A percentile compares a stretch with the other conserved stretches of the same genome.
Conservation (phyloP, 148 eudicot genomes). For the Amaranthus hypochondriacus region DNA sequence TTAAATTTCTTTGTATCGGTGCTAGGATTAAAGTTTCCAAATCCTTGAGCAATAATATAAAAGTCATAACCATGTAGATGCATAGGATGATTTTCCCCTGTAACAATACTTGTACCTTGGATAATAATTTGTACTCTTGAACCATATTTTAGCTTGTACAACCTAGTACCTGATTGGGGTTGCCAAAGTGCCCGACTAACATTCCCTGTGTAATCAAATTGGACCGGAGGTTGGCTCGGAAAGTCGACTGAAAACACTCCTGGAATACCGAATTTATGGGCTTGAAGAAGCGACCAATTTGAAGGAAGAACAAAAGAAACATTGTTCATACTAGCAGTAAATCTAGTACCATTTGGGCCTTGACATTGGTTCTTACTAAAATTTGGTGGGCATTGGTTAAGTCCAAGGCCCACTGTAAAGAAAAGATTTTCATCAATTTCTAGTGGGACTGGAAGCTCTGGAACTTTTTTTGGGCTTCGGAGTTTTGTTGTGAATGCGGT, state of each 20-base stretch:
- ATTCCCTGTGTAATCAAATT: constrained; percentile 87
- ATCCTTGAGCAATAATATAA: constrained; percentile 71
- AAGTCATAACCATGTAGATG: constrained; percentile 96
- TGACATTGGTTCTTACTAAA: constrained; percentile 47
- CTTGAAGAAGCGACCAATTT: constrained; percentile 67
- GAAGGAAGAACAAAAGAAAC: constrained; percentile 70
- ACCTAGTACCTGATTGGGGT: constrained; percentile 54
- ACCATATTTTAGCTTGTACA: constrained; percentile 64
- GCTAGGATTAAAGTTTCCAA: constrained; percentile 67
- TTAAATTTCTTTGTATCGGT: constrained; percentile 60
- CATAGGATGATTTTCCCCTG: constrained; percentile 87
- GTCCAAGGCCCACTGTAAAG: constrained; percentile 75
- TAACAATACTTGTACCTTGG: constrained; percentile 75
- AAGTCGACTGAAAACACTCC: constrained; percentile 75
- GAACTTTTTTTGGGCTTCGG: constrained; percentile 47
- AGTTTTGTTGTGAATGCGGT: constrained; percentile 56
- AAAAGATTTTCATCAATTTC: constrained; percentile 61
- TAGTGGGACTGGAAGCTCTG: constrained; percentile 38
- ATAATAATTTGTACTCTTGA: constrained; percentile 69
- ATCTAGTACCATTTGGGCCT: constrained; percentile 79
- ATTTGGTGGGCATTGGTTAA: constrained; percentile 56
- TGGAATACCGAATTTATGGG: constrained; percentile 51
- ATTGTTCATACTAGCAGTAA: constrained; percentile 91
- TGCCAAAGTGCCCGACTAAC: constrained; percentile 70
- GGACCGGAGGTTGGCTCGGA: constrained; percentile 58